Percentiles rank a stretch among this genome's conserved stretches.
Conservation (phyloP, 305 asterid species). For the Fraxinus ornus region DNA sequence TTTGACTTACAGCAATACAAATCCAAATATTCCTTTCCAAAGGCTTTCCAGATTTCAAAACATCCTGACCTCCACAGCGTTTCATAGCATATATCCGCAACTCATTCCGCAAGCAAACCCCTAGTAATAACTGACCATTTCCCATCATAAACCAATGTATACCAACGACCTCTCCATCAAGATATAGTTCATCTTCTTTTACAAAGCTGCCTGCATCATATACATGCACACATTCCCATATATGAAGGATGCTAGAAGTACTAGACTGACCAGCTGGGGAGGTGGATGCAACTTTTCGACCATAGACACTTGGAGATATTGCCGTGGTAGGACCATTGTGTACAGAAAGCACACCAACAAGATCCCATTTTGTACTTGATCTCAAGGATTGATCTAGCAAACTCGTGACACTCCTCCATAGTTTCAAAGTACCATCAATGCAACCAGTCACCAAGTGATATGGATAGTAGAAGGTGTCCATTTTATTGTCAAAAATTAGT, state of each 20-base stretch:
- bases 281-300: slow-evolving; percentile 68
- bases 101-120: slow-evolving; percentile 68
- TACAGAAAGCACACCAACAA: slow-evolving; percentile 70
- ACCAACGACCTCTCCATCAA: slow-evolving; percentile 66
- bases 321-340: slow-evolving; percentile 54
- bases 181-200: slow-evolving; percentile 63
- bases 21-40: slow-evolving; percentile 63
- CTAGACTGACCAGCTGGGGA: slow-evolving; percentile 36
- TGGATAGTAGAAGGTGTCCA: slow-evolving; percentile 45
- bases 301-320: slow-evolving; percentile 64
- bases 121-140: slow-evolving; percentile 73
- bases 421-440: slow-evolving; percentile 62
- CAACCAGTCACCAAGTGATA: slow-evolving; percentile 88
- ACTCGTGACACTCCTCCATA: slow-evolving; percentile 89
- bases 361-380: slow-evolving; percentile 59
- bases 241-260: slow-evolving; percentile 43
- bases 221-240: slow-evolving; percentile 80
- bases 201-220: slow-evolving; percentile 66
- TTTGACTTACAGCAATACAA: slow-evolving; percentile 62
- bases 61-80: slow-evolving; percentile 64
- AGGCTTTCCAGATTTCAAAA: slow-evolving; percentile 52
- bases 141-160: slow-evolving; percentile 76
- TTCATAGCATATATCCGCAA: slow-evolving; percentile 59
- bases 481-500: slow-evolving; percentile 35
- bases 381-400: slow-evolving; percentile 44